Percentiles rank a stretch among this genome's conserved stretches.
phyloP scores from a whole-genome alignment of 176 grass and related monocot species.

The Poa annua region DNA sequence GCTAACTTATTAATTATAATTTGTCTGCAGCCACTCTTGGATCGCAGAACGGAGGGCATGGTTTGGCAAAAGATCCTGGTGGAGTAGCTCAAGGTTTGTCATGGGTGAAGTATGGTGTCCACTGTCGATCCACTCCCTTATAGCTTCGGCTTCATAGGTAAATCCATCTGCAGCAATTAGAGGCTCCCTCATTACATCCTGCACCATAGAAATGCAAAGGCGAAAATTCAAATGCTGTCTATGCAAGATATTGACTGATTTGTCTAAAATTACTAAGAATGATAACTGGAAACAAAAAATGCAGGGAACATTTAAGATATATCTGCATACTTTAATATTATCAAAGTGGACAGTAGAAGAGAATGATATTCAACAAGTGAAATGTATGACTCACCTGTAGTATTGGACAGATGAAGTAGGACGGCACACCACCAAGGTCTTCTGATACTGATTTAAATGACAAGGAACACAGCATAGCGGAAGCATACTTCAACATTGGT shows the following conservation, averaged over 20 bases:
- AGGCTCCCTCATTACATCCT: conserved; percentile 77
- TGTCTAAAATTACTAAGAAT: conserved; percentile 11
- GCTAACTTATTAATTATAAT: conserved; percentile 33
- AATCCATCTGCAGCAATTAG: conserved; percentile 70
- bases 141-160: conserved; percentile 72
- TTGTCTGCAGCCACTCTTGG: conserved; percentile 62
- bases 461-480: conserved; percentile 31
- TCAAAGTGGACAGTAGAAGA: not conserved
- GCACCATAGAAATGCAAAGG: conserved; percentile 32
- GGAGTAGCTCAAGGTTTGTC: conserved; percentile 61
- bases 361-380: conserved; percentile 7
- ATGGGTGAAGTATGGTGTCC: conserved; percentile 57
- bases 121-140: conserved; percentile 59
- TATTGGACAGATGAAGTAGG: conserved; percentile 80
- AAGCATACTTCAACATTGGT: conserved; percentile 50
- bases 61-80: conserved; percentile 60
- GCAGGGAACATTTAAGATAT: not conserved
- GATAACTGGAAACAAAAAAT: conserved; percentile 15
- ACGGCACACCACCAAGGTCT: conserved; percentile 54
- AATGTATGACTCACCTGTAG: conserved; percentile 45
- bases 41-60: conserved; percentile 67
- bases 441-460: conserved; percentile 62
- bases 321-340: not conserved
- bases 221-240: not conserved
- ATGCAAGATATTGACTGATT: conserved; percentile 1